Conservation (phyloP, 345 rosid genomes). For the Salix dunnii region DNA sequence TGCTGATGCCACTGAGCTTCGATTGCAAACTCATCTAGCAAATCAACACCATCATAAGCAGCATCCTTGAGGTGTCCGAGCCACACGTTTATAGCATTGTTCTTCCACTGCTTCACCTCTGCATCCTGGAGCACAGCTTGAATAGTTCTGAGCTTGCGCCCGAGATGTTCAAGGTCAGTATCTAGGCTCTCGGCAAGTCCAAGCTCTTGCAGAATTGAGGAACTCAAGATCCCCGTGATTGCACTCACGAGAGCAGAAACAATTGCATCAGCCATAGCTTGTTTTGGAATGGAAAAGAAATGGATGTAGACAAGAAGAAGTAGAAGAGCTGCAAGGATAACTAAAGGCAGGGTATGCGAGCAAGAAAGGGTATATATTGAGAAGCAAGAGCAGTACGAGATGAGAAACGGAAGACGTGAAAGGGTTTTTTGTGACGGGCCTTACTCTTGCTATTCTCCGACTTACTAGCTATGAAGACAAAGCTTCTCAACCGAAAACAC, state of each 20-base stretch:
- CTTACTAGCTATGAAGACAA: too few relatives aligned
- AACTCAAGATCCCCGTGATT: neutral
- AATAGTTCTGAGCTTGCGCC: neutral
- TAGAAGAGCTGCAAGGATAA: too few relatives aligned
- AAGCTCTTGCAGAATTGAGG: neutral
- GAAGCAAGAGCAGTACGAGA: too few relatives aligned
- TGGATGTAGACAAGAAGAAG: too few relatives aligned
- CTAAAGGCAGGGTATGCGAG: too few relatives aligned
- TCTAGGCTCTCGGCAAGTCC: neutral
- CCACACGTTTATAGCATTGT: neutral
- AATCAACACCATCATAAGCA: slow-evolving; percentile 8
- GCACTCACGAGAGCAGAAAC: neutral
- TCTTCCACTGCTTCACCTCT: slow-evolving; percentile 9
- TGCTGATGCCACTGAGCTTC: neutral
- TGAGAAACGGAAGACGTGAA: too few relatives aligned
- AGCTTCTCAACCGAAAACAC: too few relatives aligned
- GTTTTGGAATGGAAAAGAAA: neutral
- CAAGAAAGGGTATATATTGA: too few relatives aligned
- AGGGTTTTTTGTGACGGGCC: too few relatives aligned
- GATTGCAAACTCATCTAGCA: neutral
- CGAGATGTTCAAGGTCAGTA: neutral
- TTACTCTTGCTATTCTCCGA: too few relatives aligned
- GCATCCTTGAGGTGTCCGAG: neutral
- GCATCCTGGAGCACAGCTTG: slow-evolving; percentile 12
- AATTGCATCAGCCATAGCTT: slow-evolving; percentile 5